Evolutionary conservation across 2,329 filamentous ascomycete genomes (phyloP).

Genomic region (Rachicladosporium sp.): DNA sequence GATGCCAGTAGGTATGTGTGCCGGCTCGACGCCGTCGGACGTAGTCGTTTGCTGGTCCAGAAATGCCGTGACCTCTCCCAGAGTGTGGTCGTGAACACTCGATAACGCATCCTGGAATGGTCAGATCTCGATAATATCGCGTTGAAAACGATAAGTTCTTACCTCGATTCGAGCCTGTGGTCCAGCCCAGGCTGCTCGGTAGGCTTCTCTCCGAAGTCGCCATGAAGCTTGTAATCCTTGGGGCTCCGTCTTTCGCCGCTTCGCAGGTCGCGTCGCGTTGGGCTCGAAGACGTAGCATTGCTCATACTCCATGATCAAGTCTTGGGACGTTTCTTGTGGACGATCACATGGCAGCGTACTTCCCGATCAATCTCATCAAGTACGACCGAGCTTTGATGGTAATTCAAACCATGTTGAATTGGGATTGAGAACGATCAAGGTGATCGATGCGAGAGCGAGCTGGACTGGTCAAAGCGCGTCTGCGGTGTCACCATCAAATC

Average conservation of each 20-base stretch:
- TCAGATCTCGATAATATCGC: no score
- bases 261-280: conserved; percentile 25
- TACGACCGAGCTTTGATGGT: no score
- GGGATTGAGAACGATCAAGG: no score
- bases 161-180: conserved; percentile 54
- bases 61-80: conserved; percentile 17
- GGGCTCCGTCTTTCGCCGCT: conserved; percentile 26
- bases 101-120: conserved; percentile 1
- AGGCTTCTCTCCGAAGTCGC: conserved; percentile 45
- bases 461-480: no score
- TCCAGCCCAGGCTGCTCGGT: conserved; percentile 50
- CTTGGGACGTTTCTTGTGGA: no score
- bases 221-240: conserved; percentile 25
- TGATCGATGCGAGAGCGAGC: no score
- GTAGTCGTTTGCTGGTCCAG: conserved; percentile 9
- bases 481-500: no score
- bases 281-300: conserved; percentile 36
- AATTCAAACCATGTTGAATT: no score
- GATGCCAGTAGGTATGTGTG: conserved; percentile 26
- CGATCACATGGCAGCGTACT: no score
- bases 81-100: conserved; percentile 19
- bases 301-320: conserved; percentile 33
- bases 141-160: no score
- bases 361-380: no score
- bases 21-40: conserved; percentile 8